These are phyloP conservation scores for Nakataea oryzae DNA, from an alignment of 2,329 filamentous ascomycete species.

Conservation along the genomic window DNA sequence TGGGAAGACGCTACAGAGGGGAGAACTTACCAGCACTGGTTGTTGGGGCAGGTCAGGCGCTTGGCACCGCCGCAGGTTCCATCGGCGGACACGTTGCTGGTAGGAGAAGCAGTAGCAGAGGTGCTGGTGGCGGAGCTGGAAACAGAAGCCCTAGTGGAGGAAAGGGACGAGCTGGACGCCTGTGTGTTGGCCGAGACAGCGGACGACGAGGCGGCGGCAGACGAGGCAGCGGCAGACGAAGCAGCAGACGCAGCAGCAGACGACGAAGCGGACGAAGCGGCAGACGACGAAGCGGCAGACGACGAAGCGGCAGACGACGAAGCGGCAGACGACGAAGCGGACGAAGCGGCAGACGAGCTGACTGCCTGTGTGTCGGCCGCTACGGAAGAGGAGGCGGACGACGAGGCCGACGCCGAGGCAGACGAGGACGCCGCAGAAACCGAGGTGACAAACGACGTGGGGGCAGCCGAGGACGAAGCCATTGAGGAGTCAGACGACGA, in stretches of 20 bases:
- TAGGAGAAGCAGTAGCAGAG: not conserved
- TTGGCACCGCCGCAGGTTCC: not conserved
- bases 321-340: not conserved
- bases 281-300: not conserved
- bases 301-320: not conserved
- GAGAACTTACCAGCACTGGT: slow-evolving; percentile 2
- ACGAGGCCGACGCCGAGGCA: not conserved
- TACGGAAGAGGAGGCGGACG: not conserved
- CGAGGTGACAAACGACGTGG: not conserved
- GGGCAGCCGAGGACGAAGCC: not conserved
- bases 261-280: not conserved
- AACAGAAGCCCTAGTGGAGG: not conserved
- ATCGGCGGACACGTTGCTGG: not conserved
- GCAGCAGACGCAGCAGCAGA: not conserved
- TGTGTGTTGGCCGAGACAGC: not conserved
- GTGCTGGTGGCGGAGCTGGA: not conserved
- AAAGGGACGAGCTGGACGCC: not conserved
- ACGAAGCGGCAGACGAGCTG: no score
- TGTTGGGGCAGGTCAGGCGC: not conserved
- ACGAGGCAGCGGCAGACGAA: not conserved
- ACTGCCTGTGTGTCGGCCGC: not conserved
- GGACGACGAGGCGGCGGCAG: not conserved
- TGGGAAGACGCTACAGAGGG: not conserved
- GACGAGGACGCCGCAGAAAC: not conserved
- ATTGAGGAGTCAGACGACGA: not conserved